Percentiles rank a stretch among this genome's conserved stretches.
phyloP scores from a whole-genome alignment of 1,284 basidiomycete species.

The Irpex lacteus region DNA sequence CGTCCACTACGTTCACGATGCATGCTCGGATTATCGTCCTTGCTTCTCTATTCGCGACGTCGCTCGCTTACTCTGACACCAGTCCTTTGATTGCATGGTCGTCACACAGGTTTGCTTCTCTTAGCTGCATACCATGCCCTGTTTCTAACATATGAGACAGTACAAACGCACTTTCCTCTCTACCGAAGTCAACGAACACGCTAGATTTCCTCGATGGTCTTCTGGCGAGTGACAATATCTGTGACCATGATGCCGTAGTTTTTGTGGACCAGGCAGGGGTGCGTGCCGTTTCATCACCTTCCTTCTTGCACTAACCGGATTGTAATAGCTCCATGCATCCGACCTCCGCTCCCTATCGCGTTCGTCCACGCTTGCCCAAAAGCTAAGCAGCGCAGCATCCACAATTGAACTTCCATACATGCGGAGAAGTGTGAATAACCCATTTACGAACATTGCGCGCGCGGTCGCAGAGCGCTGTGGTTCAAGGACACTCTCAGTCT shows the following conservation, averaged over 20 bases:
- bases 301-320: conserved; percentile 5
- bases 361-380: conserved; percentile 44
- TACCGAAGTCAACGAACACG: conserved; percentile 33
- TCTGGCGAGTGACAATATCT: conserved; percentile 45
- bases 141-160: conserved; percentile 28
- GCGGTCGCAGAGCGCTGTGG: conserved; percentile 50
- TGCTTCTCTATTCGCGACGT: conserved; percentile 39
- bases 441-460: conserved; percentile 36
- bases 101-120: conserved; percentile 46
- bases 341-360: conserved; percentile 60
- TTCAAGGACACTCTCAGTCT: conserved; percentile 40
- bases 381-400: conserved; percentile 46
- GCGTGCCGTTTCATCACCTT: conserved; percentile 23
- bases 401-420: conserved; percentile 65
- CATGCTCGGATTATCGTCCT: conserved; percentile 21
- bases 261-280: conserved; percentile 70
- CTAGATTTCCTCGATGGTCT: conserved; percentile 42
- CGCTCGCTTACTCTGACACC: conserved; percentile 56
- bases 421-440: conserved; percentile 27
- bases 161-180: conserved; percentile 42
- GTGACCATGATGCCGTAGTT: conserved; percentile 61
- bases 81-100: conserved; percentile 70
- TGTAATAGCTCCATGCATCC: conserved; percentile 59
- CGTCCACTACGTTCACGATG: conserved; percentile 19
- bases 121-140: too few species aligned